Base-by-base conservation (phyloP, 306 rosid species). In the Sicyos baderoa region DNA sequence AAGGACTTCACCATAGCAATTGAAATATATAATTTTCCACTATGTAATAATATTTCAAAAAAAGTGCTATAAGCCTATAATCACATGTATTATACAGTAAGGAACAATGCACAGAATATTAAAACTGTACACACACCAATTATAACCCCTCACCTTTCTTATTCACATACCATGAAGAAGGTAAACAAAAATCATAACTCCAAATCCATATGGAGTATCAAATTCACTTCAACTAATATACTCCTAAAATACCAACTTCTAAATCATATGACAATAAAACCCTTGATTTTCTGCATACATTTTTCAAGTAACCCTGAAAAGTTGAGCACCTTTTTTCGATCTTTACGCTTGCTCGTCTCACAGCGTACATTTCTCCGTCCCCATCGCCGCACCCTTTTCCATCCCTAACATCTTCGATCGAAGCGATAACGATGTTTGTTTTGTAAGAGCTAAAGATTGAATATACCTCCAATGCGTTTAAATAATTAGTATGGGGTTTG, bases 121-220 rank as follows among this genome's bases (percentile, higher is more conserved):
- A 29, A 29, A 29, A 29, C 35, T 29, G 35, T 84, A 81, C 84
- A 86, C 83, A 79, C 81, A 82, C 74, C n/a, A n/a, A n/a, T 84
- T 74, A 75, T 63, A 79, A 52, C 72, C 84, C 87, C 84, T 64
- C 81, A 44, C 82, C 75, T 51, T 44, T 48, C 73, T 74, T 82
- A 79, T 76, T 82, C 84, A 82, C 84, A 80, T 67, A 72, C 47
- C 76, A 81, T 62, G 76, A 79, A 79, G 47, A 81, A 69, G 54
- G 60, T 56, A 60, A 78, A 85, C 78, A 80, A 81, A 82, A 83
- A 75, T 81, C 73, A 77, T 65, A 80, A 48, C 54, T 75, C 75
- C 73, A 29, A 65, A 22, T 21, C 66, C 74, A 70, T 50, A 17
- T 37, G 66, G 56, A 75, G 65, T 67, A 60, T 59, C 80, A 79